Evolutionary conservation across 1,284 basidiomycete genomes (phyloP).

Genomic region (Cerioporus squamosus): DNA sequence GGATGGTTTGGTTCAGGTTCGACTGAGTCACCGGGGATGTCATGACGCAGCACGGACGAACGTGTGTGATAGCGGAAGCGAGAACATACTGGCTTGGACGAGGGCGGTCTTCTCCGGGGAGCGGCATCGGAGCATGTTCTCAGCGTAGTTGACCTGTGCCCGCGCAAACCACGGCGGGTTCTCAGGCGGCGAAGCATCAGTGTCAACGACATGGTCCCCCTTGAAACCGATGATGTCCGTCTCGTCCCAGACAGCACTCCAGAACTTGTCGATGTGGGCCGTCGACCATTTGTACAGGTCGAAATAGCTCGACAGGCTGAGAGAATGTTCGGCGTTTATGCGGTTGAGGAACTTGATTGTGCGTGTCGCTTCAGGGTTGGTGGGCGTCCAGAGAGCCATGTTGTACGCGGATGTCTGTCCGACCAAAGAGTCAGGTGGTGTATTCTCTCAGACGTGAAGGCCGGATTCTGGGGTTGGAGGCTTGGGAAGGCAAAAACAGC

Average conservation of each 20-base stretch:
- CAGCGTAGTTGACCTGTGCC: conserved; percentile 82
- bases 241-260: conserved; percentile 81
- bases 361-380: conserved; percentile 51
- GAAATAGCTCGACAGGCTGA: conserved; percentile 60
- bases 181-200: conserved; percentile 58
- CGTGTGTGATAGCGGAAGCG: conserved; percentile 12
- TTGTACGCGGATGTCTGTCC: conserved; percentile 9
- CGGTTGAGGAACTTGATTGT: conserved; percentile 59
- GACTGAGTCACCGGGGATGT: conserved; percentile 39
- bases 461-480: too few relatives aligned
- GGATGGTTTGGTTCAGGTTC: conserved; percentile 61
- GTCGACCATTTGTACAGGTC: conserved; percentile 79
- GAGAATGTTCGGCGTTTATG: conserved; percentile 56
- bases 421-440: conserved; percentile 13
- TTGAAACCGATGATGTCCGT: conserved; percentile 69
- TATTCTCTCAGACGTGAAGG: neutral
- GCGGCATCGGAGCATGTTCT: conserved; percentile 78
- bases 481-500: too few relatives aligned
- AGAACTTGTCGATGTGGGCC: conserved; percentile 66
- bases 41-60: conserved; percentile 16
- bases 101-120: conserved; percentile 68
- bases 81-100: conserved; percentile 68
- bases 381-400: conserved; percentile 52
- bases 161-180: conserved; percentile 81
- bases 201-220: conserved; percentile 65